Percentiles rank a stretch among this genome's conserved stretches.
Conservation (phyloP, 257 asterid species). For the Gardenia jasminoides region DNA sequence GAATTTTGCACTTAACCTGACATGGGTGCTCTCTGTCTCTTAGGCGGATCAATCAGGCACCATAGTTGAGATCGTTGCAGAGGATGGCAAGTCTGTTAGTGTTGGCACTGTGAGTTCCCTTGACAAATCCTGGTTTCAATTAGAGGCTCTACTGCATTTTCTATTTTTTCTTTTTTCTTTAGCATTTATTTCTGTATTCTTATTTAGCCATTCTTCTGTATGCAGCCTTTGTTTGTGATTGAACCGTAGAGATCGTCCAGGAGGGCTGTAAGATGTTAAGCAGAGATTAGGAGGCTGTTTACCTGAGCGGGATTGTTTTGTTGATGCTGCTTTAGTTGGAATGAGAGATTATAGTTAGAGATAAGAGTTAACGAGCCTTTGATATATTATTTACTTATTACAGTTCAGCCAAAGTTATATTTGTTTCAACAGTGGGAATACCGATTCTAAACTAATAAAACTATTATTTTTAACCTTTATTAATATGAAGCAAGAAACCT, state of each 20-base stretch:
- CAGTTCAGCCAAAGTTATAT: constrained; percentile 3
- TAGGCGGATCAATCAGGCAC: constrained; percentile 83
- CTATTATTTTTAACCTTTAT: not conserved
- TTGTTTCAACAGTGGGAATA: constrained; percentile 4
- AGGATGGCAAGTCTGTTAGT: constrained; percentile 85
- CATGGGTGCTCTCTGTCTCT: not conserved
- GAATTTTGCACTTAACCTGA: not conserved
- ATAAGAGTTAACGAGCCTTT: not conserved
- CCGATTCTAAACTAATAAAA: constrained; percentile 12
- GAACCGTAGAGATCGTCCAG: constrained; percentile 47
- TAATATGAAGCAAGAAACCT: constrained; percentile 10
- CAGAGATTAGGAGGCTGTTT: constrained; percentile 21
- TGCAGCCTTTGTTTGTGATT: constrained; percentile 79
- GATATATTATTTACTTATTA: constrained; percentile 12
- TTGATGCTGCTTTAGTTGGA: constrained; percentile 12
- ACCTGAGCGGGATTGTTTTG: not conserved
- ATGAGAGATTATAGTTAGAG: constrained; percentile 23
- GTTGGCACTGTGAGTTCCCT: constrained; percentile 63
- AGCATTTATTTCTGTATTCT: constrained; percentile 1
- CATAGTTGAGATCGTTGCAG: constrained; percentile 56
- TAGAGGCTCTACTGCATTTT: not conserved
- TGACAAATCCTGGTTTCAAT: not conserved
- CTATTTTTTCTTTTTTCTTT: not conserved
- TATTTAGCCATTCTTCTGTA: constrained; percentile 16
- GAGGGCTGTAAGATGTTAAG: constrained; percentile 9